Evolutionary conservation across 139 green algal species (phyloP), one percentile per base, ranked within the genome.

Genomic region (Coccomyxa sp.): DNA sequence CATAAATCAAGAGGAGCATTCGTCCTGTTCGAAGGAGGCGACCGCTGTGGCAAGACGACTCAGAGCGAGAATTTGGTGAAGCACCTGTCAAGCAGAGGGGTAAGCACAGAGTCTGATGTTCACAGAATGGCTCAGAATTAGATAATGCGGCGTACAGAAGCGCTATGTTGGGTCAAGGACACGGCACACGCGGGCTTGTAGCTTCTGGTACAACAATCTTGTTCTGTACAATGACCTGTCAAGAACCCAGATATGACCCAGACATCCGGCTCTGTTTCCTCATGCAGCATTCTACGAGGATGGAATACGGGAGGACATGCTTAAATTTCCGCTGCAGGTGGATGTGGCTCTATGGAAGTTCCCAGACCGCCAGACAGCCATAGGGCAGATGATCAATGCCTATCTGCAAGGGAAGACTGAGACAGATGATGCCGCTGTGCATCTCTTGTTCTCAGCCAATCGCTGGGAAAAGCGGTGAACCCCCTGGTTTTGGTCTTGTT

Each of bases 381-480:
- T 93, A 12, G 96, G 96, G 16, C 79, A 85, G 9, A 88, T 94
- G 83, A 98, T 99, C 54, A 85, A 96, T 76, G 78, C 79, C 2
- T 99, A 99, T 85, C 83, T 99, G 22, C 82, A 58, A 0, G 91
- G 79, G 50, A 76, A 86, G 14, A 55, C 75, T 7, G 90, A 96
- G 12, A 79, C 93, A 36, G 87, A 98, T 55, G 93, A 97, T 75
- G 83, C 68, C 0, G 83, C 83, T 0, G 83, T 98, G 0, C 96
- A 99, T 79, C 83, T 98, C 31, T 85, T 99, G 7, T 99, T 99
- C 82, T 90, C 90, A 6, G 93, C 91, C 22, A 99, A 99, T 78
- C 82, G 96, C 29, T 95, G 90, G 84, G 96, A 99, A 84, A 98
- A 98, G 78, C 86, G 87, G 91, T 94, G 44, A 24, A 58, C 16